Conservation (phyloP, 208 protist genomes). For the Leishmania tarentolae region DNA sequence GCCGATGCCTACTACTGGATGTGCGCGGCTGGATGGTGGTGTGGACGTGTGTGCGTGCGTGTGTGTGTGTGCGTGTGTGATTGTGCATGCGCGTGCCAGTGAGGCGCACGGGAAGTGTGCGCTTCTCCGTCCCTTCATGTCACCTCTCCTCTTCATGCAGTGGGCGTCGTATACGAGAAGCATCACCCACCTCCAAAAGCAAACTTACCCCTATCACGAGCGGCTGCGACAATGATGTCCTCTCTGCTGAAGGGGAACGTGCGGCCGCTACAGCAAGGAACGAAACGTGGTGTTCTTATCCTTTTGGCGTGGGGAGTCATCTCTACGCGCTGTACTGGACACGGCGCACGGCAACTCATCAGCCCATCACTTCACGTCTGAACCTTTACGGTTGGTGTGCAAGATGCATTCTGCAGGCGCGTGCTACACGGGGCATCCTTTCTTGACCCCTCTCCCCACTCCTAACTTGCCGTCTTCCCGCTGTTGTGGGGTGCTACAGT, state of each 20-base stretch:
- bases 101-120: background rate
- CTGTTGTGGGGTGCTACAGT: background rate
- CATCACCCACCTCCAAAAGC: background rate
- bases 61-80: background rate
- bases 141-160: background rate
- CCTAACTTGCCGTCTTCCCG: background rate
- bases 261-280: background rate
- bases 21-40: background rate
- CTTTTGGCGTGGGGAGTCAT: background rate
- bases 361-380: background rate
- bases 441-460: background rate
- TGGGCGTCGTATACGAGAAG: background rate
- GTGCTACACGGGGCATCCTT: background rate
- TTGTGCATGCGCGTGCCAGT: background rate
- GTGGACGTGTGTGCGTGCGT: background rate
- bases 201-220: background rate
- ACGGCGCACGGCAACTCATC: background rate
- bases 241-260: background rate
- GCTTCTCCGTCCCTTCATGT: background rate
- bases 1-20: background rate
- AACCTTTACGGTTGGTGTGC: background rate
- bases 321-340: background rate
- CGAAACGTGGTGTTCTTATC: background rate
- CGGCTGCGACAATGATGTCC: background rate
- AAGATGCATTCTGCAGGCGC: background rate